These are phyloP conservation scores for Thuidium tamariscinum DNA, from an alignment of 225 moss, liverwort and hornwort genomes.

Conservation along the genomic window DNA sequence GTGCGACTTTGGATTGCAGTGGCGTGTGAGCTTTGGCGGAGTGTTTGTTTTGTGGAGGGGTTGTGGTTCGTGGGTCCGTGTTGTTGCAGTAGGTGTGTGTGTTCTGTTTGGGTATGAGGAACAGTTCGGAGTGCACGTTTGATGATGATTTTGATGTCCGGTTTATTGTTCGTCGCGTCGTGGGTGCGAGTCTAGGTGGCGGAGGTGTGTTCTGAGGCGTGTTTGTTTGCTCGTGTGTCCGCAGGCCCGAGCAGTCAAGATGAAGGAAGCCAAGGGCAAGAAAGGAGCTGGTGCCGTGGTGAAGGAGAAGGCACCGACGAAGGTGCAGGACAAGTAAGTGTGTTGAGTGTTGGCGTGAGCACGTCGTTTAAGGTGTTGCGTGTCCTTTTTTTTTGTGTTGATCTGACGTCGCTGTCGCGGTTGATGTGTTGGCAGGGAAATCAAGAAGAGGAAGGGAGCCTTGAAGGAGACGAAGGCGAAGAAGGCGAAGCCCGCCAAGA, in stretches of 20 bases:
- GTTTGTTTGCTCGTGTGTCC: background rate
- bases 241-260: conserved; percentile 44
- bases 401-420: background rate
- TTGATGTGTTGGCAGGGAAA: conserved; percentile 39
- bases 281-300: conserved; percentile 62
- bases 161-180: background rate
- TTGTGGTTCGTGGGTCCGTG: background rate
- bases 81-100: background rate
- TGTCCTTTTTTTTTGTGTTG: background rate
- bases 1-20: background rate
- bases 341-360: background rate
- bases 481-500: conserved; percentile 78
- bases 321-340: conserved; percentile 88
- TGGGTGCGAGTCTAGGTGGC: background rate
- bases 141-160: background rate
- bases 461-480: conserved; percentile 76
- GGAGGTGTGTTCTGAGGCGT: background rate
- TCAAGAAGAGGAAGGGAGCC: conserved; percentile 89
- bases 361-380: background rate
- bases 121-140: background rate
- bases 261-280: conserved; percentile 99
- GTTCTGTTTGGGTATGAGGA: background rate
- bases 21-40: background rate
- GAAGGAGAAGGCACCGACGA: conserved; percentile 80
- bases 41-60: background rate